phyloP scores from a whole-genome alignment of 495 filamentous ascomycete genomes.

The Penicillium paradoxum region DNA sequence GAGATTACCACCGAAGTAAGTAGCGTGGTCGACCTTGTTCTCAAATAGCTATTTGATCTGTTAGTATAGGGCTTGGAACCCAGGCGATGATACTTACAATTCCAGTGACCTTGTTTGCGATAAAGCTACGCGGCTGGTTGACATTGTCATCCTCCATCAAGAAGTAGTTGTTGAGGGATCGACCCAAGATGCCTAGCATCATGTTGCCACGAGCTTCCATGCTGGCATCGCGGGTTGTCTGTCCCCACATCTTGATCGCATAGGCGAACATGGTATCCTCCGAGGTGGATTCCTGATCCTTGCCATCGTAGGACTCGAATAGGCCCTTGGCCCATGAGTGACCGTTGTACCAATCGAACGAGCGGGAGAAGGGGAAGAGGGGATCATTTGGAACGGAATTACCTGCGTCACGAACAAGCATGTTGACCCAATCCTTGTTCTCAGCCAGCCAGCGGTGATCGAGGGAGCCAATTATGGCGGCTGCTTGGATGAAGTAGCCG shows the following conservation, averaged over 20 bases:
- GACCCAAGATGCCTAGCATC: conserved; percentile 69
- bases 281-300: conserved; percentile 86
- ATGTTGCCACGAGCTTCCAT: conserved; percentile 86
- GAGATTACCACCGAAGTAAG: conserved; percentile 77
- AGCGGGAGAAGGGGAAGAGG: conserved; percentile 79
- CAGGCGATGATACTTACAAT: conserved; percentile 49
- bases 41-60: conserved; percentile 64
- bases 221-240: conserved; percentile 63
- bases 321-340: conserved; percentile 96
- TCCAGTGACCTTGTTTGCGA: conserved; percentile 80
- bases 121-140: conserved; percentile 72
- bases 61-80: conserved; percentile 12
- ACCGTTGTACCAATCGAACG: conserved; percentile 91
- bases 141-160: conserved; percentile 64
- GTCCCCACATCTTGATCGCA: conserved; percentile 91
- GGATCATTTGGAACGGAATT: conserved; percentile 68
- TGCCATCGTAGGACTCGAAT: conserved; percentile 86
- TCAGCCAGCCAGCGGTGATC: conserved; percentile 68
- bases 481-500: conserved; percentile 83
- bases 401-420: conserved; percentile 68
- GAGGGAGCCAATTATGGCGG: conserved; percentile 76
- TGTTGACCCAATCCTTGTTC: conserved; percentile 78
- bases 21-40: conserved; percentile 93
- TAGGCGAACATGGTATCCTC: conserved; percentile 90
- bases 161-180: conserved; percentile 75